A percentile compares a stretch with the other conserved stretches of the same genome.
These are phyloP conservation scores for Colletotrichum navitas DNA, from an alignment of 2,329 filamentous ascomycete species.

Conservation along the genomic window DNA sequence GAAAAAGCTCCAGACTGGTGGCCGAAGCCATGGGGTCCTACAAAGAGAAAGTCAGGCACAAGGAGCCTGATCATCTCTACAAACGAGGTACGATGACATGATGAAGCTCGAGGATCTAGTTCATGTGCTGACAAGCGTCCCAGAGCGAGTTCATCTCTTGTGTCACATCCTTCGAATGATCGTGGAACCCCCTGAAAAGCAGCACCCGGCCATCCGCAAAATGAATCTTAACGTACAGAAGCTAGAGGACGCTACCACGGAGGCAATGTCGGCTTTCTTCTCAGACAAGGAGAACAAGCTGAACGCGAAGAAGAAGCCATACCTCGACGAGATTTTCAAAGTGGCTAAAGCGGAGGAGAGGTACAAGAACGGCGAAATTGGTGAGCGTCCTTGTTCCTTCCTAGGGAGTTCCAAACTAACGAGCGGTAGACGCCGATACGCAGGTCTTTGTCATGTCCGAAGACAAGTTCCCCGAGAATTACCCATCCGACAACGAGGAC, in stretches of 20 bases:
- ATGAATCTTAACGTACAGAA: constrained; percentile 66
- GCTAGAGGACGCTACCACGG: constrained; percentile 69
- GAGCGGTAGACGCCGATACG: constrained; percentile 59
- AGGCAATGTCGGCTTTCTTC: constrained; percentile 70
- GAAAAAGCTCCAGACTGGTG: constrained; percentile 76
- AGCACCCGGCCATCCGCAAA: constrained; percentile 66
- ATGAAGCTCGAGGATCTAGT: not conserved
- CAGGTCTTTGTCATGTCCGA: constrained; percentile 65
- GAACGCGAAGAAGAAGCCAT: constrained; percentile 68
- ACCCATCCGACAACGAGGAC: constrained; percentile 62
- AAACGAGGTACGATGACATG: constrained; percentile 67
- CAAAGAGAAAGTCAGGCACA: constrained; percentile 71
- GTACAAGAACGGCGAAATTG: constrained; percentile 68
- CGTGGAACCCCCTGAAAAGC: constrained; percentile 61
- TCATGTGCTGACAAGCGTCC: constrained; percentile 34
- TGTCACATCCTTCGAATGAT: constrained; percentile 72
- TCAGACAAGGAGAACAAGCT: constrained; percentile 65
- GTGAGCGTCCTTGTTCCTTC: constrained; percentile 53
- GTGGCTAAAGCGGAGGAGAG: constrained; percentile 69
- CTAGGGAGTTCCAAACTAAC: not conserved
- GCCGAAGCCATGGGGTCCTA: constrained; percentile 67
- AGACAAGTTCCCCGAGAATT: constrained; percentile 63
- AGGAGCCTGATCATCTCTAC: constrained; percentile 79
- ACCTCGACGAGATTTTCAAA: constrained; percentile 72
- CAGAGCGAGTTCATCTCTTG: constrained; percentile 71